Percentiles rank a stretch among this genome's conserved stretches.
These are phyloP conservation scores for Fusarium cicatricum DNA, from an alignment of 2,329 filamentous ascomycete genomes.

Conservation along the genomic window DNA sequence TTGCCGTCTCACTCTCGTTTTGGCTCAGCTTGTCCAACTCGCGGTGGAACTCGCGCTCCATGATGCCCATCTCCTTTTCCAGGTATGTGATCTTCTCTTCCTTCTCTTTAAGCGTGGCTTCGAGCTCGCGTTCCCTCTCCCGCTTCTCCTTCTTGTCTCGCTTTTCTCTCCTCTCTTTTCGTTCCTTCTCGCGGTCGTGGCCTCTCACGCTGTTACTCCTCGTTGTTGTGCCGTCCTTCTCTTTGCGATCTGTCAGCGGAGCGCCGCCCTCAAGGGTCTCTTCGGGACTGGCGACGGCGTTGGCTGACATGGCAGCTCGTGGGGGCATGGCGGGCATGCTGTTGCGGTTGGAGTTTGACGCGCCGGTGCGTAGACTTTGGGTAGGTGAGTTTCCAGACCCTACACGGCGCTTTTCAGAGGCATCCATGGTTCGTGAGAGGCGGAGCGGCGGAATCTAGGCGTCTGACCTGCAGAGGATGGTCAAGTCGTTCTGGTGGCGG, in stretches of 20 bases:
- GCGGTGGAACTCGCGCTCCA: conserved; percentile 62
- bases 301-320: conserved; percentile 42
- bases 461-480: conserved; percentile 24
- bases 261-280: conserved; percentile 41
- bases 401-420: conserved; percentile 56
- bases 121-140: conserved; percentile 39
- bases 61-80: conserved; percentile 59
- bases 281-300: conserved; percentile 34
- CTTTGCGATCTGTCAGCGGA: conserved; percentile 35
- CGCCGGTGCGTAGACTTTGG: conserved; percentile 34
- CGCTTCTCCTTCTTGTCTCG: conserved; percentile 34
- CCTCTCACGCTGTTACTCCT: conserved; percentile 47
- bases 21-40: conserved; percentile 62
- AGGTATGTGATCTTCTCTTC: conserved; percentile 62
- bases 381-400: conserved; percentile 39
- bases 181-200: conserved; percentile 42
- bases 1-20: conserved; percentile 63
- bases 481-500: conserved; percentile 41
- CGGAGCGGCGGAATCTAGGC: conserved; percentile 12
- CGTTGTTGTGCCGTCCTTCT: conserved; percentile 41
- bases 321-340: conserved; percentile 45
- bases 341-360: conserved; percentile 43
- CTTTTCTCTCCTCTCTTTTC: conserved; percentile 39
- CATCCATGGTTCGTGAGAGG: conserved; percentile 46
- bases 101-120: conserved; percentile 53